Evolutionary conservation across 164 flowering plant species (phyloP).

Genomic region (Annona cherimola): DNA sequence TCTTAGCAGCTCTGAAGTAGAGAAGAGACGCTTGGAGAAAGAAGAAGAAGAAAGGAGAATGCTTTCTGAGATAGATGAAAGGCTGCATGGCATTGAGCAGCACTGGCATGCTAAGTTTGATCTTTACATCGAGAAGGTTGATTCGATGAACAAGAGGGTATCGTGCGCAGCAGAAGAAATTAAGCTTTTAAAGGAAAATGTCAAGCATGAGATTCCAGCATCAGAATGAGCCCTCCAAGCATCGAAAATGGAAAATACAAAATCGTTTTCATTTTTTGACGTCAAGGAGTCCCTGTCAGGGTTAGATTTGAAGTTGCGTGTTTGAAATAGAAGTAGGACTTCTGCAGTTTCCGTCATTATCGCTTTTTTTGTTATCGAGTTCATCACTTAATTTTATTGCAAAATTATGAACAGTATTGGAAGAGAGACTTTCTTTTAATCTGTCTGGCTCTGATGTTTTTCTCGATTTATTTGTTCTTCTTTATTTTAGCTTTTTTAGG

Average conservation of each 20-base stretch:
- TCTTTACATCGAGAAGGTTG: constrained; percentile 14
- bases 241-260: background rate
- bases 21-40: constrained; percentile 39
- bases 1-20: constrained; percentile 47
- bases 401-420: background rate
- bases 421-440: background rate
- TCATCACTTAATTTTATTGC: background rate
- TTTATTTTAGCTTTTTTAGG: background rate
- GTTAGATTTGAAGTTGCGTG: background rate
- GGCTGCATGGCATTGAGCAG: constrained; percentile 29
- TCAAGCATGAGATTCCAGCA: constrained; percentile 22
- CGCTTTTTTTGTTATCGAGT: too few species aligned
- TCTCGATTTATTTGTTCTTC: background rate
- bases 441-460: background rate
- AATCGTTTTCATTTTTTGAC: too few species aligned
- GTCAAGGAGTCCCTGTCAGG: background rate
- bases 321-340: background rate
- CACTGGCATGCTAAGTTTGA: constrained; percentile 25
- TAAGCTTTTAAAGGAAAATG: constrained; percentile 26
- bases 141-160: constrained; percentile 22
- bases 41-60: constrained; percentile 59
- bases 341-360: background rate
- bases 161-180: constrained; percentile 19
- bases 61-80: constrained; percentile 30
- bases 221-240: background rate